Evolutionary conservation across 768 basidiomycete species (phyloP).

Genomic region (Russula emetica): DNA sequence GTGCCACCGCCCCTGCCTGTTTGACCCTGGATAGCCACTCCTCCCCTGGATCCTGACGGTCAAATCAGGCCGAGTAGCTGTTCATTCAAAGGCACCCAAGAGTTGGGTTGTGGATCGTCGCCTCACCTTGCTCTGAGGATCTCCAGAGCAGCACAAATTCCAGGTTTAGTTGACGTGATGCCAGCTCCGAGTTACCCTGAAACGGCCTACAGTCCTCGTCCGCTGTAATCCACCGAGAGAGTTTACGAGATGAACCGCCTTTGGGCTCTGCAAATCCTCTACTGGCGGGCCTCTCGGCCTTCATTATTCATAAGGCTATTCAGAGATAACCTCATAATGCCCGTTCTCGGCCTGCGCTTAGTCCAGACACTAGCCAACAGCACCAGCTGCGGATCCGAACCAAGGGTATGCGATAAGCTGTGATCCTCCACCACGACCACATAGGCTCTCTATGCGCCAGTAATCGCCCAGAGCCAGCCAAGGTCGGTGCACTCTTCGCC

Average conservation of each 20-base stretch:
- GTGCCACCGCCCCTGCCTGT: not conserved
- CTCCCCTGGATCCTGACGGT: not conserved
- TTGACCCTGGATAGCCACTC: not conserved
- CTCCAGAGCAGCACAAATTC: not conserved
- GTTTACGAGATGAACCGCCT: not conserved
- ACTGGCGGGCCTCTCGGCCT: not conserved
- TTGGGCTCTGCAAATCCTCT: conserved; percentile 1
- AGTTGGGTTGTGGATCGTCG: not conserved
- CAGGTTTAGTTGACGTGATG: not conserved
- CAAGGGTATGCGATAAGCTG: not conserved
- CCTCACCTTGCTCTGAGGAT: not conserved
- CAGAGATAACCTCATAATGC: not conserved
- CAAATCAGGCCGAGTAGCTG: not conserved
- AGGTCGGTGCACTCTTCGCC: not conserved
- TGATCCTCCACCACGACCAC: not conserved
- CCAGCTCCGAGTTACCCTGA: not conserved
- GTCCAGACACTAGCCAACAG: not conserved
- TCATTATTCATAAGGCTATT: not conserved
- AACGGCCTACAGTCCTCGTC: not conserved
- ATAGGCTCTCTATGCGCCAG: not conserved
- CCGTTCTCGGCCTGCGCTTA: conserved; percentile 2
- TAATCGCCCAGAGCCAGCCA: not conserved
- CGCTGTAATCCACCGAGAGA: not conserved
- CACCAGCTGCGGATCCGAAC: conserved; percentile 7
- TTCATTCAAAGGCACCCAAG: not conserved